These are phyloP conservation scores for Cercis canadensis DNA, from an alignment of 306 rosid genomes.

Conservation along the genomic window DNA sequence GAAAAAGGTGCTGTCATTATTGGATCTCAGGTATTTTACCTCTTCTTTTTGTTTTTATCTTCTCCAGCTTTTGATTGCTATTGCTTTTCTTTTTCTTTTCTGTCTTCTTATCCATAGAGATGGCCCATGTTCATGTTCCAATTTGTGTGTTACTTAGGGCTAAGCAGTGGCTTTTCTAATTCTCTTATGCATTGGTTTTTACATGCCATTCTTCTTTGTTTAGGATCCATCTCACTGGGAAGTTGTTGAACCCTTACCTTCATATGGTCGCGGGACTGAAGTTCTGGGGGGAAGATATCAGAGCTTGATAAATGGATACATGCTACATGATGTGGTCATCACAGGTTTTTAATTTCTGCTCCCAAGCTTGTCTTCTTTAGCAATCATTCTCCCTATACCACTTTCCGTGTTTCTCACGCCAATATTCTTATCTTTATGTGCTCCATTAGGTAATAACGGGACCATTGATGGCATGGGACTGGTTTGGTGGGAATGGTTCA, in stretches of 20 bases:
- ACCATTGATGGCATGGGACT: constrained; percentile 89
- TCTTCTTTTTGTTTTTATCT: constrained; percentile 25
- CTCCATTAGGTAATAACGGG: constrained; percentile 80
- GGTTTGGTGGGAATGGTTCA: constrained; percentile 96
- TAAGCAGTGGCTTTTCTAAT: constrained; percentile 3
- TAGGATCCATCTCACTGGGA: constrained; percentile 88
- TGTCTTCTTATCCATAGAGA: too few species aligned
- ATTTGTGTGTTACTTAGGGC: neutral
- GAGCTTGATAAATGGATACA: constrained; percentile 89
- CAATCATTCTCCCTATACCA: constrained; percentile 3
- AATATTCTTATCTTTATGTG: constrained; percentile 32
- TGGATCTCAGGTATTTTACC: constrained; percentile 86
- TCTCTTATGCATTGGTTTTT: constrained; percentile 7
- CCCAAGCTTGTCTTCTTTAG: neutral
- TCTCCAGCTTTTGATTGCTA: neutral
- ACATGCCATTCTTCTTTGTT: constrained; percentile 35
- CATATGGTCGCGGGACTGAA: constrained; percentile 91
- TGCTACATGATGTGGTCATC: constrained; percentile 81
- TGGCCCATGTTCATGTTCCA: constrained; percentile 10
- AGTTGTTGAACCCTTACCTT: constrained; percentile 82
- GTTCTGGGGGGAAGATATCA: constrained; percentile 82
- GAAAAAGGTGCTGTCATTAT: constrained; percentile 89
- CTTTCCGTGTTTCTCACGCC: constrained; percentile 22
- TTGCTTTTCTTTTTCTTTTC: too few species aligned
- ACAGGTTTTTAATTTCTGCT: constrained; percentile 61